Evolutionary conservation across 2,329 filamentous ascomycete species (phyloP).

Genomic region (Penicillium corylophilum): DNA sequence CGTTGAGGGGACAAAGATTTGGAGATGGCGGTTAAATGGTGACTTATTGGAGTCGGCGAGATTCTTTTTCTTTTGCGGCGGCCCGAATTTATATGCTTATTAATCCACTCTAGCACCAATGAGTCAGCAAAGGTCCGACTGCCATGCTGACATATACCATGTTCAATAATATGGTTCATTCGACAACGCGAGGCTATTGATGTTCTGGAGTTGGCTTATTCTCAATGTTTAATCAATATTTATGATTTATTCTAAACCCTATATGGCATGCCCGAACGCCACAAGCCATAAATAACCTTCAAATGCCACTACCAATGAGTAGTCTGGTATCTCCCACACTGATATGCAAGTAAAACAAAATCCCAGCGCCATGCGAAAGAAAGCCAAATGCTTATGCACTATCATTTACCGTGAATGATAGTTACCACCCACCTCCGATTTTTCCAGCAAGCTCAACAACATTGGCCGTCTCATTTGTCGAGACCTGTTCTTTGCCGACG

Average conservation of each 20-base stretch:
- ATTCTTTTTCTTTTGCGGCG: constrained; percentile 15
- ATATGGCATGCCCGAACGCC: too few species aligned
- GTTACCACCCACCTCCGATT: constrained; percentile 89
- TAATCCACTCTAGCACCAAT: not conserved
- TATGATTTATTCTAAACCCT: too few species aligned
- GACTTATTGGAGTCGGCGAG: constrained; percentile 4
- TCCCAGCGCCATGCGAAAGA: constrained; percentile 20
- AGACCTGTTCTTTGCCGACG: constrained; percentile 70
- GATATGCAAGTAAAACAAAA: constrained; percentile 14
- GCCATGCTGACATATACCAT: too few species aligned
- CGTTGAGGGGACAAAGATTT: not conserved
- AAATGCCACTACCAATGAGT: not conserved
- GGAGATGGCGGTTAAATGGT: not conserved
- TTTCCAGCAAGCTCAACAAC: constrained; percentile 87
- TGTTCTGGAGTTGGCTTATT: not conserved
- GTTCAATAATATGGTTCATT: not conserved
- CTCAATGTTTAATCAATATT: not conserved
- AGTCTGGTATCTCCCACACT: constrained; percentile 18
- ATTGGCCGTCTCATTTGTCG: constrained; percentile 68
- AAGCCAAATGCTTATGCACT: not conserved
- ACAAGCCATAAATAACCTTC: not conserved
- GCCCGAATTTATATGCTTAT: not conserved
- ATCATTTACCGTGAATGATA: not conserved
- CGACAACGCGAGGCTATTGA: not conserved
- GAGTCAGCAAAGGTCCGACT: not conserved